Evolutionary conservation across 208 protist species (phyloP).

Genomic region (Trypanosomatidae sp.): DNA sequence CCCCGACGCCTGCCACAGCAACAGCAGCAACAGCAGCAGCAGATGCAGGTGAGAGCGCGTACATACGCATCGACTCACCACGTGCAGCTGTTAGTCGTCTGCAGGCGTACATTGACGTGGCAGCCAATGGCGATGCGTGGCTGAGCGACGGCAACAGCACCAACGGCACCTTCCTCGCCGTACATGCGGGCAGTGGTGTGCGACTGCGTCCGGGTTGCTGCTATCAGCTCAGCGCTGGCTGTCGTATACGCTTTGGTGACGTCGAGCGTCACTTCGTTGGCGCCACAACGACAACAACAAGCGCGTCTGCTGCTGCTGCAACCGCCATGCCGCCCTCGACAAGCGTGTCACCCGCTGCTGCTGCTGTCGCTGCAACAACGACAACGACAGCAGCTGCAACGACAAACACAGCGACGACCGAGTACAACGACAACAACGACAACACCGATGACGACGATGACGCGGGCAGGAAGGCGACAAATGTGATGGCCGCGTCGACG

Average conservation of each 20-base stretch:
- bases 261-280: slow-evolving; percentile 27
- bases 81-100: slow-evolving; percentile 51
- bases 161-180: slow-evolving; percentile 67
- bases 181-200: slow-evolving; percentile 27
- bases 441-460: neutral
- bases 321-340: neutral
- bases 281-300: too few species aligned
- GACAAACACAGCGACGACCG: neutral
- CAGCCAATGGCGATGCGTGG: slow-evolving; percentile 74
- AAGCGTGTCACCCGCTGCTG: neutral
- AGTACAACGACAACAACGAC: neutral
- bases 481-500: too few species aligned
- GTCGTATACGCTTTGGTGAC: slow-evolving; percentile 69
- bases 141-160: slow-evolving; percentile 73
- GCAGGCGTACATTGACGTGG: slow-evolving; percentile 69
- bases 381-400: slow-evolving; percentile 1
- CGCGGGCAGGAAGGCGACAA: too few species aligned
- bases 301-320: neutral
- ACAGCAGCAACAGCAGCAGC: too few species aligned
- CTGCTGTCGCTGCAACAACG: neutral
- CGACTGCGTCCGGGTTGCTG: slow-evolving; percentile 52
- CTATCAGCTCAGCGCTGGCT: slow-evolving; percentile 61
- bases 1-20: too few species aligned
- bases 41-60: too few species aligned
- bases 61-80: slow-evolving; percentile 58